phyloP scores from a whole-genome alignment of 2,329 filamentous ascomycete species.

The Pseudogymnoascus sp. region DNA sequence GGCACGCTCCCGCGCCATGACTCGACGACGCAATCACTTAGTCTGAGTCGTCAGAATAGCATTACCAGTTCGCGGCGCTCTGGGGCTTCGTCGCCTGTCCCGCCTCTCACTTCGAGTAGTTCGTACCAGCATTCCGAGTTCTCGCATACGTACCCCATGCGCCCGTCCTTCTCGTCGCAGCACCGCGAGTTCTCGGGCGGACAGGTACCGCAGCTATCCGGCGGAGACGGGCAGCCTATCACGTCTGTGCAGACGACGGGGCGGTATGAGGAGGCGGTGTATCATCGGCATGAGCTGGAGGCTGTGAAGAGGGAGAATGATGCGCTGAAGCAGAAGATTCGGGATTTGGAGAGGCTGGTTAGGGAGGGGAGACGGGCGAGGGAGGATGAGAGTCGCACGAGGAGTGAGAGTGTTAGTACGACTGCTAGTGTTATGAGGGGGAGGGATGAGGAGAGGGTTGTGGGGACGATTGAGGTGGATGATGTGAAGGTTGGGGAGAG shows the following conservation, averaged over 20 bases:
- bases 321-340: conserved; percentile 47
- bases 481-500: conserved; percentile 54
- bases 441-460: conserved; percentile 27
- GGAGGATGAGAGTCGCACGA: conserved; percentile 38
- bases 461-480: conserved; percentile 34
- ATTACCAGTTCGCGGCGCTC: conserved; percentile 22
- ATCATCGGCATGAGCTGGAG: conserved; percentile 52
- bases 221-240: not conserved
- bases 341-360: conserved; percentile 51
- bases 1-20: conserved; percentile 18
- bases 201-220: conserved; percentile 12
- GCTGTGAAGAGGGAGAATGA: conserved; percentile 56
- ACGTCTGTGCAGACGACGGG: conserved; percentile 45
- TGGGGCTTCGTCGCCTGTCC: conserved; percentile 24
- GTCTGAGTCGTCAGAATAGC: conserved; percentile 26
- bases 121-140: conserved; percentile 25
- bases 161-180: conserved; percentile 17
- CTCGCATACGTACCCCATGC: conserved; percentile 23
- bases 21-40: conserved; percentile 20
- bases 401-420: conserved; percentile 47
- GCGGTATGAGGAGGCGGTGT: conserved; percentile 54
- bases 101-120: conserved; percentile 16
- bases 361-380: conserved; percentile 21
- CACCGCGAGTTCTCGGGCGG: conserved; percentile 18
- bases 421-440: conserved; percentile 36